Percentiles rank a stretch among this genome's conserved stretches.
These are phyloP conservation scores for Leishmania gerbilli DNA, from an alignment of 208 protist genomes.

Conservation along the genomic window DNA sequence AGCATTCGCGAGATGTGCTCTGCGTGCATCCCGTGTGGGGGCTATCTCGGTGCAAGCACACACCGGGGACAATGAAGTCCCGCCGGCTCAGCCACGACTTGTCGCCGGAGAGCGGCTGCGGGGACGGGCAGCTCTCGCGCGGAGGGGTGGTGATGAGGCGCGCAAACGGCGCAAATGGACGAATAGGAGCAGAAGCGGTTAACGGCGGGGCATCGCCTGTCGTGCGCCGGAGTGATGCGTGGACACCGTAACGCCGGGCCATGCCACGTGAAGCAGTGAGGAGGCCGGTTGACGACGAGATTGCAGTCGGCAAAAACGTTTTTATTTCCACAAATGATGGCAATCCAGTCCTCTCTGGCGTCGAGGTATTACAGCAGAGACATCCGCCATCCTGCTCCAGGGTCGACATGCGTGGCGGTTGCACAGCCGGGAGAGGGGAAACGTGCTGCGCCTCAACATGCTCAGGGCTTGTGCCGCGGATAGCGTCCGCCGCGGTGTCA, in stretches of 20 bases:
- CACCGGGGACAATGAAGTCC: constrained; percentile 6
- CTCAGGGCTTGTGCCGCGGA: neutral
- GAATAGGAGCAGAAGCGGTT: too few relatives aligned
- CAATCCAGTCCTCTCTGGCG: neutral
- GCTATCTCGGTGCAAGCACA: constrained; percentile 14
- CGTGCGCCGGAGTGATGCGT: neutral
- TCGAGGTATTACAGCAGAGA: neutral
- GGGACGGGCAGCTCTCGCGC: neutral
- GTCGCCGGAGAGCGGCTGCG: neutral
- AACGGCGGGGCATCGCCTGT: neutral
- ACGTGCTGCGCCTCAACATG: neutral
- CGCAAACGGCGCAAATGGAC: neutral
- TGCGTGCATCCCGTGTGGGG: constrained; percentile 6
- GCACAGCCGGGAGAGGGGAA: neutral
- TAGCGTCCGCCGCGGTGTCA: neutral
- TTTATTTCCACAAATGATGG: neutral
- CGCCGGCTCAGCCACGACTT: neutral
- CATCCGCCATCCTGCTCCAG: neutral
- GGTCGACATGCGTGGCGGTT: neutral
- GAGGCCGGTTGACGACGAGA: neutral
- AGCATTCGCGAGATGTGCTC: constrained; percentile 8
- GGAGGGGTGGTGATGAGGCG: neutral
- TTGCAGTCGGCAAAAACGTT: neutral
- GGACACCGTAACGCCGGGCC: neutral
- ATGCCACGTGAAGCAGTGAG: neutral